Evolutionary conservation across 169 alveolate genomes (phyloP).

Genomic region (Besnoitia besnoiti): DNA sequence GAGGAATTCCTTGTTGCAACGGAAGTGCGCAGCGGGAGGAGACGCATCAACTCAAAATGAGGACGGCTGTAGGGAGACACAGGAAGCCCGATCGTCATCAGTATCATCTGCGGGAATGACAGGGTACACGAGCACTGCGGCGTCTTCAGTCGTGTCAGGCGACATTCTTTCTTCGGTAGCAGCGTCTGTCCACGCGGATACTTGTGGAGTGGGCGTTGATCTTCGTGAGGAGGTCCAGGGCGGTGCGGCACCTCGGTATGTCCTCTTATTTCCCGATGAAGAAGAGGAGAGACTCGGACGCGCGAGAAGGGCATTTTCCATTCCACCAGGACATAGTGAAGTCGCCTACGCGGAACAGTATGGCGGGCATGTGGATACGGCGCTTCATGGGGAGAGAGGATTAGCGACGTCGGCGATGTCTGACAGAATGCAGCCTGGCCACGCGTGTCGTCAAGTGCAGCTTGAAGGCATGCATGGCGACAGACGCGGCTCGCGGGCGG

Average conservation of each 20-base stretch:
- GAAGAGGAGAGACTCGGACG: neutral
- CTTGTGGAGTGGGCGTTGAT: neutral
- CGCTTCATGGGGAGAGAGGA: neutral
- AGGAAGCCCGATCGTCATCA: neutral
- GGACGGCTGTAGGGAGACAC: neutral
- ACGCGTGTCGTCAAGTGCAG: neutral
- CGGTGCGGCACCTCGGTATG: slow-evolving; percentile 1
- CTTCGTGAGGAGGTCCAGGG: neutral
- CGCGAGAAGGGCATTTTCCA: neutral
- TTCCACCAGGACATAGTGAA: neutral
- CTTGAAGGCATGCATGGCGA: neutral
- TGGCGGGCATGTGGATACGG: neutral
- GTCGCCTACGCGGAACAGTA: neutral
- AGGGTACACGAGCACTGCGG: neutral
- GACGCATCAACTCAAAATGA: neutral
- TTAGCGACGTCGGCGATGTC: neutral
- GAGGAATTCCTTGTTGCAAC: no score
- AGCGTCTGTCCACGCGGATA: neutral
- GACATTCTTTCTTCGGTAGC: neutral
- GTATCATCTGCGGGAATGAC: neutral
- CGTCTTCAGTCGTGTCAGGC: neutral
- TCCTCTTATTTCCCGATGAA: slow-evolving; percentile 18
- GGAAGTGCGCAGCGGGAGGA: neutral
- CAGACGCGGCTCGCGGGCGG: neutral
- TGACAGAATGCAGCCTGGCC: neutral